Evolutionary conservation across 75 land plant species (phyloP).

Genomic region (Picea sitchensis): DNA sequence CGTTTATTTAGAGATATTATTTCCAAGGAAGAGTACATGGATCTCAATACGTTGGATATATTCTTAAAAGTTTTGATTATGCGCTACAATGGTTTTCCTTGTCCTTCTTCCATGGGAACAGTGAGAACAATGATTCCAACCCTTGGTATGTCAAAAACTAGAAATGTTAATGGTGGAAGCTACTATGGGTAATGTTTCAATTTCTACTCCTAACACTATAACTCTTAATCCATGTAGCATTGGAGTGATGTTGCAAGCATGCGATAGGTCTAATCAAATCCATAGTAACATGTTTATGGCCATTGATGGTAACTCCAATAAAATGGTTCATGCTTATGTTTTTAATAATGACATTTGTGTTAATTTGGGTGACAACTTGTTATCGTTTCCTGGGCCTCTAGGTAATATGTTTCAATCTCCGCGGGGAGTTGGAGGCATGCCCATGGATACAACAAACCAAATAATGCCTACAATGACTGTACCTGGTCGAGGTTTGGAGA

Average conservation of each 20-base stretch:
- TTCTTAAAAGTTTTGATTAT: slow-evolving; percentile 45
- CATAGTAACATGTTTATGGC: slow-evolving; percentile 30
- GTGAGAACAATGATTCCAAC: slow-evolving; percentile 74
- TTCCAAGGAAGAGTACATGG: slow-evolving; percentile 88
- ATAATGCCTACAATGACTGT: slow-evolving; percentile 46
- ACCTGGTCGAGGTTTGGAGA: too few species aligned
- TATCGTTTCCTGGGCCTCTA: slow-evolving; percentile 20
- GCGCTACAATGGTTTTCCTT: slow-evolving; percentile 15
- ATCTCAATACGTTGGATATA: slow-evolving; percentile 56
- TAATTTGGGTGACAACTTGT: not conserved
- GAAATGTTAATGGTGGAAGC: slow-evolving; percentile 30
- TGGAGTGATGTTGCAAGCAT: slow-evolving; percentile 25
- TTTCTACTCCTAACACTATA: slow-evolving; percentile 19
- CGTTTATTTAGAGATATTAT: too few species aligned
- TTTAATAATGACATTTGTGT: slow-evolving; percentile 2
- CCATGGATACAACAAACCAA: slow-evolving; percentile 23
- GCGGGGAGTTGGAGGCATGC: slow-evolving; percentile 30
- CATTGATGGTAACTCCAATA: slow-evolving; percentile 30
- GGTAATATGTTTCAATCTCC: slow-evolving; percentile 42
- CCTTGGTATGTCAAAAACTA: slow-evolving; percentile 48
- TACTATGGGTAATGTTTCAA: slow-evolving; percentile 26
- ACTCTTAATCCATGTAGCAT: slow-evolving; percentile 18
- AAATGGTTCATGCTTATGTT: not conserved
- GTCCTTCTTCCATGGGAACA: slow-evolving; percentile 12
- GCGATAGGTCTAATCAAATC: slow-evolving; percentile 26